Evolutionary conservation across 495 filamentous ascomycete genomes (phyloP).

Genomic region (Penicillium flavigenum): DNA sequence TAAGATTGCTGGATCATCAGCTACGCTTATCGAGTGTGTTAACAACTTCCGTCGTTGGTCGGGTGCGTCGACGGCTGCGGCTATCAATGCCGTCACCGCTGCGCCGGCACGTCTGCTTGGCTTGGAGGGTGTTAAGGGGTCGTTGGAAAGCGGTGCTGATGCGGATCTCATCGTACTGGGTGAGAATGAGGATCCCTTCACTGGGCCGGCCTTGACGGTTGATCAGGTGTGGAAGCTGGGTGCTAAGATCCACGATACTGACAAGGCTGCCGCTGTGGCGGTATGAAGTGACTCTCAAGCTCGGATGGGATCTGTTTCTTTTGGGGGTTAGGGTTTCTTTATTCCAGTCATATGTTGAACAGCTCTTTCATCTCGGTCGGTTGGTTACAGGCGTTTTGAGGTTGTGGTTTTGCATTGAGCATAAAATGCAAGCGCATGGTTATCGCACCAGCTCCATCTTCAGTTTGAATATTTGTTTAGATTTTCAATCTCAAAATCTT

Average conservation of each 20-base stretch:
- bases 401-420: slow-evolving; percentile 2
- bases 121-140: slow-evolving; percentile 64
- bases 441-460: not conserved
- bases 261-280: slow-evolving; percentile 22
- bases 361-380: slow-evolving; percentile 3
- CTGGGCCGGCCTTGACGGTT: slow-evolving; percentile 52
- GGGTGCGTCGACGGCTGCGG: slow-evolving; percentile 59
- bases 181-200: slow-evolving; percentile 47
- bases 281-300: slow-evolving; percentile 2
- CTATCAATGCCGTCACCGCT: slow-evolving; percentile 66
- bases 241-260: slow-evolving; percentile 45
- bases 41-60: slow-evolving; percentile 77
- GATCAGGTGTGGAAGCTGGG: slow-evolving; percentile 82
- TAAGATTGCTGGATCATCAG: slow-evolving; percentile 69
- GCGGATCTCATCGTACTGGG: slow-evolving; percentile 75
- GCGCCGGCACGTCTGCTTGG: slow-evolving; percentile 75
- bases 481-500: not conserved
- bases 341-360: not conserved
- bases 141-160: slow-evolving; percentile 66
- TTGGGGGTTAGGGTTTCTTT: slow-evolving; percentile 2
- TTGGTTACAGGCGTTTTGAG: slow-evolving; percentile 9
- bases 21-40: slow-evolving; percentile 75
- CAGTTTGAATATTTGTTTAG: not conserved
- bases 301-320: slow-evolving; percentile 8
- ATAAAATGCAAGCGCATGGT: slow-evolving; percentile 2